Percentiles rank a stretch among this genome's conserved stretches.
Conservation (phyloP, 2,329 filamentous ascomycete species). For the Venturia asperata region DNA sequence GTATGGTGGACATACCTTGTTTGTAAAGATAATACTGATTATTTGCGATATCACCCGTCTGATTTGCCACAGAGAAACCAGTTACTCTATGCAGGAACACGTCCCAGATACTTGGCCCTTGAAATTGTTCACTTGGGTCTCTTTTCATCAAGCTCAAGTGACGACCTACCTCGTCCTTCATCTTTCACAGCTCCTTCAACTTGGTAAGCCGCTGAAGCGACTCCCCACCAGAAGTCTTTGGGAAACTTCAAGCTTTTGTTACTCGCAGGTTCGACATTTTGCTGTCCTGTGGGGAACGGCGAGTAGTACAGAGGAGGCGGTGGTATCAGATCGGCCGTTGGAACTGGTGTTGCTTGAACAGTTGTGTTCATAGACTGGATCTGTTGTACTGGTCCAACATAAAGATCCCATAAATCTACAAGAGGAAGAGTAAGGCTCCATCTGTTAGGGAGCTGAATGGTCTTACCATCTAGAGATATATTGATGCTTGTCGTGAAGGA, state of each 20-base stretch:
- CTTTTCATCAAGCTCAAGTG: constrained; percentile 62
- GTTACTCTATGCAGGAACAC: constrained; percentile 56
- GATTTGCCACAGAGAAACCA: constrained; percentile 45
- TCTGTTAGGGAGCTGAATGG: neutral
- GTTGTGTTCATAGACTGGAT: constrained; percentile 27
- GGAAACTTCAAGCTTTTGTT: constrained; percentile 30
- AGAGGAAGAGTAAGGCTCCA: neutral
- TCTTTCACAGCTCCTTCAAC: constrained; percentile 33
- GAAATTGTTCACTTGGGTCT: constrained; percentile 54
- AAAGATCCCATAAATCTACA: constrained; percentile 28
- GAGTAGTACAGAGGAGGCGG: constrained; percentile 31
- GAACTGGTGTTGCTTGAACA: constrained; percentile 30
- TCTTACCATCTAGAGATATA: constrained; percentile 23
- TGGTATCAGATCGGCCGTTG: constrained; percentile 30
- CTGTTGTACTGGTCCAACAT: constrained; percentile 26
- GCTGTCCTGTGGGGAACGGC: constrained; percentile 29
- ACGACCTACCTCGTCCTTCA: constrained; percentile 31
- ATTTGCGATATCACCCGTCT: constrained; percentile 43
- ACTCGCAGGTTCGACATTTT: constrained; percentile 25
- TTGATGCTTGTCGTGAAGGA: constrained; percentile 23
- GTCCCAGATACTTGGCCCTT: constrained; percentile 74
- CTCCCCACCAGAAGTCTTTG: constrained; percentile 36
- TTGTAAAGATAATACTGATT: constrained; percentile 47
- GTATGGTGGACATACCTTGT: constrained; percentile 63
- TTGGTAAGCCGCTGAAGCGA: constrained; percentile 35